Conservation (phyloP, 495 filamentous ascomycete species). For the Sporormia fimetaria region DNA sequence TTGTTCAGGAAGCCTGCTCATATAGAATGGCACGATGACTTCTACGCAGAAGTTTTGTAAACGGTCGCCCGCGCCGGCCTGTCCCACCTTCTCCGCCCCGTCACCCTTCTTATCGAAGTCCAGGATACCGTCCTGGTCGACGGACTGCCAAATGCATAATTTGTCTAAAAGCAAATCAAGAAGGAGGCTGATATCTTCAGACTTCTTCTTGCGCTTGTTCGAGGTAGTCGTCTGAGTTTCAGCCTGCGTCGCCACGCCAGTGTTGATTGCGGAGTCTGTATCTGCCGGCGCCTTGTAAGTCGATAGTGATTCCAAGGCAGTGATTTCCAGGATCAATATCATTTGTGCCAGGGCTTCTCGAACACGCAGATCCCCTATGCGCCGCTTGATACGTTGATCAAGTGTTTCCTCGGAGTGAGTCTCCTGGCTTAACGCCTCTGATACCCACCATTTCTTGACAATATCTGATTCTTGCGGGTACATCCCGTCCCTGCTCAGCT, state of each 20-base stretch:
- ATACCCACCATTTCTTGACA: conserved; percentile 65
- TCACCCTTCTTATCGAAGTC: conserved; percentile 12
- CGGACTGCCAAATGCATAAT: conserved; percentile 94
- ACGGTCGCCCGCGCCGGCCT: conserved; percentile 36
- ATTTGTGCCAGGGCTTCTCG: conserved; percentile 78
- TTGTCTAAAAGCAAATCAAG: conserved; percentile 82
- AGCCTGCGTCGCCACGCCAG: conserved; percentile 15
- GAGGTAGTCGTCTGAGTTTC: conserved; percentile 24
- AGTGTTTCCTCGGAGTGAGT: conserved; percentile 14
- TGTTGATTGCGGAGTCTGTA: conserved; percentile 26
- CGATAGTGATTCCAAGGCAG: conserved; percentile 47
- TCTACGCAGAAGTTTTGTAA: conserved; percentile 78
- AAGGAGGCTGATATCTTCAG: conserved; percentile 48
- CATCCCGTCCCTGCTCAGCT: conserved; percentile 62
- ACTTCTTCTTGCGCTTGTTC: conserved; percentile 38
- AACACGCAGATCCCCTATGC: conserved; percentile 52
- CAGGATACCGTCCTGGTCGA: conserved; percentile 42
- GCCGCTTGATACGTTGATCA: conserved; percentile 45
- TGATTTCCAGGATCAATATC: conserved; percentile 77
- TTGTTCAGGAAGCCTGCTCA: conserved; percentile 66
- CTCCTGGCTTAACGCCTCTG: conserved; percentile 31
- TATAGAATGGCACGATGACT: conserved; percentile 88
- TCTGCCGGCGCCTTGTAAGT: conserved; percentile 34
- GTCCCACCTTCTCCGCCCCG: conserved; percentile 18
- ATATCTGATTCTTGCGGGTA: conserved; percentile 67